These are phyloP conservation scores for Hyphodiscus sp. DNA, from an alignment of 2,329 filamentous ascomycete genomes.

Conservation along the genomic window DNA sequence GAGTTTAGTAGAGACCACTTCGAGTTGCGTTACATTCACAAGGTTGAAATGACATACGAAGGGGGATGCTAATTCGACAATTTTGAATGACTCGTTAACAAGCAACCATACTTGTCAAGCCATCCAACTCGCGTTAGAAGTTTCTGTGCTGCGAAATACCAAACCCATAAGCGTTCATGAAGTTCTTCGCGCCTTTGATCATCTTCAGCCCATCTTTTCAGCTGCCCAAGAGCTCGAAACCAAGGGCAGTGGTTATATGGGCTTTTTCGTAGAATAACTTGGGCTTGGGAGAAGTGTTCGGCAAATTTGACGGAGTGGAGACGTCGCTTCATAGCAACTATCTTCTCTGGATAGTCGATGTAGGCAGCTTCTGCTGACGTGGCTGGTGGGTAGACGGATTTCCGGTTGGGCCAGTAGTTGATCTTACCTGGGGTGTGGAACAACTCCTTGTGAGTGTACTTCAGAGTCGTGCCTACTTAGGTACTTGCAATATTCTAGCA, in stretches of 20 bases:
- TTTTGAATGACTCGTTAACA: constrained; percentile 40
- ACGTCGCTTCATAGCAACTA: constrained; percentile 64
- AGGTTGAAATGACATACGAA: no score
- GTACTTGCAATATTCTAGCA: no score
- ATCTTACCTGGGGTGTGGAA: constrained; percentile 63
- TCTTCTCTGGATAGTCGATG: constrained; percentile 57
- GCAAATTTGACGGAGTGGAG: constrained; percentile 66
- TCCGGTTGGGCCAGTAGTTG: constrained; percentile 77
- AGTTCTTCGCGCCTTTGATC: constrained; percentile 59
- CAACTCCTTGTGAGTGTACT: no score
- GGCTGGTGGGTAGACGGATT: constrained; percentile 56
- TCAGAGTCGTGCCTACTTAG: no score
- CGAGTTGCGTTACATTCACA: no score
- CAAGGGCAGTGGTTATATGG: constrained; percentile 54
- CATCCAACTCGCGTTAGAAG: constrained; percentile 67
- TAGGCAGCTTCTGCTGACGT: constrained; percentile 59
- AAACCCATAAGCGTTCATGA: constrained; percentile 64
- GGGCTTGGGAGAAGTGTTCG: constrained; percentile 71
- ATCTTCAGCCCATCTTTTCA: constrained; percentile 58
- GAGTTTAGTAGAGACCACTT: no score
- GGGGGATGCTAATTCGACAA: no score
- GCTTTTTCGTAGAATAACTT: constrained; percentile 68
- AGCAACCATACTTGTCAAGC: constrained; percentile 58
- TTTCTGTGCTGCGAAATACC: constrained; percentile 67
- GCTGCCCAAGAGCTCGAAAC: constrained; percentile 61